Evolutionary conservation across 306 rosid genomes (phyloP).

Genomic region (Astragalus membranaceus): DNA sequence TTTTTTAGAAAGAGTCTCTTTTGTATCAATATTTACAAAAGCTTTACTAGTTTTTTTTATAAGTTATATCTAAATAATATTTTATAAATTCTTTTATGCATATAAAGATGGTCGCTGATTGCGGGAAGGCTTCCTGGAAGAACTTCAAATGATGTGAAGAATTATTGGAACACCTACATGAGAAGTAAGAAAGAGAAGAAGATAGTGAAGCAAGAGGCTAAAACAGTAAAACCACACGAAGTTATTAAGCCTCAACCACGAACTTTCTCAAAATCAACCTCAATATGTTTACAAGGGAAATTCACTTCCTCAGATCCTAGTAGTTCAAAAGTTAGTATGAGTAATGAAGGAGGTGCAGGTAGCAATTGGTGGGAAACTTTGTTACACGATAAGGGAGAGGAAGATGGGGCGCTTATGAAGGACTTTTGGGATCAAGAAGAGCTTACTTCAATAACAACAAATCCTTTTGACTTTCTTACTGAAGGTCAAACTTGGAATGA

Average conservation of each 20-base stretch:
- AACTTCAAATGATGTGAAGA: slow-evolving; percentile 31
- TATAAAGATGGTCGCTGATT: slow-evolving; percentile 30
- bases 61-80: neutral
- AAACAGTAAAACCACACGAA: neutral
- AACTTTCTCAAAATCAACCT: neutral
- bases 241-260: slow-evolving; percentile 16
- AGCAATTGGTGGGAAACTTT: slow-evolving; percentile 5
- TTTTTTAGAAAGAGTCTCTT: too few relatives aligned
- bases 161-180: slow-evolving; percentile 17
- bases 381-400: neutral
- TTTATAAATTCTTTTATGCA: too few relatives aligned
- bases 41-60: too few relatives aligned
- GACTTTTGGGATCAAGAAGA: neutral
- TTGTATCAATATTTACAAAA: too few relatives aligned
- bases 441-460: neutral
- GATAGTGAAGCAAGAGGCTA: neutral
- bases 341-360: neutral
- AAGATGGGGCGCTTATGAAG: neutral
- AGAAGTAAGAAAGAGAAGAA: neutral
- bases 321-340: neutral
- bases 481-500: neutral
- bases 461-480: neutral
- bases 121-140: slow-evolving; percentile 30
- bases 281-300: neutral
- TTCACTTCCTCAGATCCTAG: neutral